Evolutionary conservation across 768 basidiomycete genomes (phyloP), one percentile per base, ranked within the genome.

Genomic region (Hysterangium stoloniferum): DNA sequence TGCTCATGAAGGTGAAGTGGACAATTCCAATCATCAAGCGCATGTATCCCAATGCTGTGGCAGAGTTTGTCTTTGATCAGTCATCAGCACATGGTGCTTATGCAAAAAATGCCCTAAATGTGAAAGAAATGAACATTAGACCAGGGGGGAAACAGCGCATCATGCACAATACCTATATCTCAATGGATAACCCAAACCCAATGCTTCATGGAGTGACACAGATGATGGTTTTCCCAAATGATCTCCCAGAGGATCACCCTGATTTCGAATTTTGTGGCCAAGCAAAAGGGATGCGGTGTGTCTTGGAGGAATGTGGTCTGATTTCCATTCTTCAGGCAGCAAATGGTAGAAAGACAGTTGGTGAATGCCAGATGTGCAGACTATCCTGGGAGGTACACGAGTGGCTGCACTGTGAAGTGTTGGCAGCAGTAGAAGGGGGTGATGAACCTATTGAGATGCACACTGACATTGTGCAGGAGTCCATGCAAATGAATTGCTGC

Each of bases 101-200:
- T 11, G 56, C 65, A 15, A 61, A 64, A 7, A 64, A 72, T 59
- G 65, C 69, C 4, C 63, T 73, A n/a, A 65, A 65, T 49, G 71
- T 68, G 2, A 70, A 64, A 25, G 61, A 71, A 34, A 72, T 72
- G 70, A 73, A 73, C 49, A 69, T 68, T 53, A 60, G 58, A 0
- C 56, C 70, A 57, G 67, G 72, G 11, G 67, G 71, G 27, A 66
- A 68, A 38, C 71, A 72, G 55, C 55, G 59, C 1, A 46, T 40
- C 2, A 68, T 68, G 47, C 41, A 54, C 0, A 62, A 69, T 52
- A 73, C 68, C 0, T 52, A 69, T 13, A 73, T 74, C 58, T 71
- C 71, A 2, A 9, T 50, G 13, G 54, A 62, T 5, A 71, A 73
- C 44, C 70, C 71, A 5, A 6, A 34, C 17, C 20, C 53, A 4